Percentiles rank a stretch among this genome's conserved stretches.
Conservation (phyloP, 306 rosid genomes). For the Vicia faba region DNA sequence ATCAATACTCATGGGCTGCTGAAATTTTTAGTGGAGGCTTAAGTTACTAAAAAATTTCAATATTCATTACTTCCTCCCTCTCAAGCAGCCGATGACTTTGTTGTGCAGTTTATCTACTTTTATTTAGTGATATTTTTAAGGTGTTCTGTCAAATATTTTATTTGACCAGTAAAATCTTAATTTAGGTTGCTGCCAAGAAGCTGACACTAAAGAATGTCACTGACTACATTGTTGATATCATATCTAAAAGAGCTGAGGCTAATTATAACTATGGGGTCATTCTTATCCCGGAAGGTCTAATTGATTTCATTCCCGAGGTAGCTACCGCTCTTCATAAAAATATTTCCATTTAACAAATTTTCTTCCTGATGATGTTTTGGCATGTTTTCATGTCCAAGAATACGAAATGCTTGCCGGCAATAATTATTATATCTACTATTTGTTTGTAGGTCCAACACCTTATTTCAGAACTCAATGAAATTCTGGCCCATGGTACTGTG, state of each 20-base stretch:
- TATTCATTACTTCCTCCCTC: slow-evolving; percentile 12
- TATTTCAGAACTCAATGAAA: slow-evolving; percentile 94
- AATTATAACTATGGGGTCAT: slow-evolving; percentile 95
- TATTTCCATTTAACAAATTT: slow-evolving; percentile 11
- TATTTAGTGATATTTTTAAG: slow-evolving; percentile 17
- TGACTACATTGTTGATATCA: slow-evolving; percentile 78
- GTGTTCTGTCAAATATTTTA: slow-evolving; percentile 9
- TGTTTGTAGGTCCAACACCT: slow-evolving; percentile 81
- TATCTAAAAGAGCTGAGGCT: slow-evolving; percentile 76
- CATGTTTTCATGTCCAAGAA: slow-evolving; percentile 15
- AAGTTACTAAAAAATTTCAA: slow-evolving; percentile 9
- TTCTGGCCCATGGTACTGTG: slow-evolving; percentile 72
- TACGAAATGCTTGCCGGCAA: slow-evolving; percentile 8
- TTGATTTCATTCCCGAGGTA: slow-evolving; percentile 99
- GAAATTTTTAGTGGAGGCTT: slow-evolving; percentile 26
- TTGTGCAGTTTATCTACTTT: slow-evolving; percentile 22
- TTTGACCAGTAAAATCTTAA: slow-evolving; percentile 36
- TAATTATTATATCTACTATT: slow-evolving; percentile 13
- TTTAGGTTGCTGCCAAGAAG: slow-evolving; percentile 92
- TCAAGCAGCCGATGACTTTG: not conserved
- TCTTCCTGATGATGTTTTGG: slow-evolving; percentile 16
- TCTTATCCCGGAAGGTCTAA: slow-evolving; percentile 96
- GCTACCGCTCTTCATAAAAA: slow-evolving; percentile 20
- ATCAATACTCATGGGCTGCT: slow-evolving; percentile 21
- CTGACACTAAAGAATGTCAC: slow-evolving; percentile 92